A percentile compares a stretch with the other conserved stretches of the same genome.
phyloP scores from a whole-genome alignment of 176 grass and related monocot genomes.

The Tuctoria greenei region DNA sequence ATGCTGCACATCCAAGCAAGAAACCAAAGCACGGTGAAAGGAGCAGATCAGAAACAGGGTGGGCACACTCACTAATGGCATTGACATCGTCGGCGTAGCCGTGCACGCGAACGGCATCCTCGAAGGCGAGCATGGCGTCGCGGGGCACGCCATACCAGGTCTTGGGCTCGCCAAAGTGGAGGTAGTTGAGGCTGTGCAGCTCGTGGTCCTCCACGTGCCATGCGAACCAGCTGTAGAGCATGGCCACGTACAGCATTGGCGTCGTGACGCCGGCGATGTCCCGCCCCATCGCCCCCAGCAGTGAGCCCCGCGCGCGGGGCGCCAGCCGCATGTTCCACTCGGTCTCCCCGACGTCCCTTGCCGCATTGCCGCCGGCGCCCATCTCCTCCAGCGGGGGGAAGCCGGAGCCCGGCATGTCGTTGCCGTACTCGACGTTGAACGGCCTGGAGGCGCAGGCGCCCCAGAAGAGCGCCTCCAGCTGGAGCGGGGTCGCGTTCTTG shows the following conservation, averaged over 20 bases:
- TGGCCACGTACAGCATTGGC: conserved; percentile 97
- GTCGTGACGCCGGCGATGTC: conserved; percentile 93
- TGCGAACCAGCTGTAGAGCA: conserved; percentile 99
- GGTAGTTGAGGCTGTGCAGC: conserved; percentile 94
- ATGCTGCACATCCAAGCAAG: conserved; percentile 9
- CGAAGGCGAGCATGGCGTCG: conserved; percentile 85
- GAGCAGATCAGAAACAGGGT: conserved; percentile 3
- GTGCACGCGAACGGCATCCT: conserved; percentile 77
- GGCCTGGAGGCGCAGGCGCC: conserved; percentile 77
- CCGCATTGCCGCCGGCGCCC: conserved; percentile 25
- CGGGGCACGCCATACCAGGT: conserved; percentile 98
- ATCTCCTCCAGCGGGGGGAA: conserved; percentile 47
- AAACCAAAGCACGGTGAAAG: conserved; percentile 38
- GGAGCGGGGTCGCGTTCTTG: conserved; percentile 46
- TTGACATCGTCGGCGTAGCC: conserved; percentile 94
- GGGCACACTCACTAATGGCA: conserved; percentile 69
- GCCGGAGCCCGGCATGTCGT: conserved; percentile 95
- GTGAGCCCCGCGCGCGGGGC: conserved; percentile 68
- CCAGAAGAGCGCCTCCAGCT: conserved; percentile 95
- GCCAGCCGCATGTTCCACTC: conserved; percentile 95
- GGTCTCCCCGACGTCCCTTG: conserved; percentile 80
- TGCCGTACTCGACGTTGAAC: conserved; percentile 90
- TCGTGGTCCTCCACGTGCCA: conserved; percentile 99
- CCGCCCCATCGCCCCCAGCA: conserved; percentile 80
- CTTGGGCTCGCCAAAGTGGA: conserved; percentile 84